A percentile compares a stretch with the other conserved stretches of the same genome.
These are phyloP conservation scores for Oleoguttula mirabilis DNA, from an alignment of 495 filamentous ascomycete species.

Conservation along the genomic window DNA sequence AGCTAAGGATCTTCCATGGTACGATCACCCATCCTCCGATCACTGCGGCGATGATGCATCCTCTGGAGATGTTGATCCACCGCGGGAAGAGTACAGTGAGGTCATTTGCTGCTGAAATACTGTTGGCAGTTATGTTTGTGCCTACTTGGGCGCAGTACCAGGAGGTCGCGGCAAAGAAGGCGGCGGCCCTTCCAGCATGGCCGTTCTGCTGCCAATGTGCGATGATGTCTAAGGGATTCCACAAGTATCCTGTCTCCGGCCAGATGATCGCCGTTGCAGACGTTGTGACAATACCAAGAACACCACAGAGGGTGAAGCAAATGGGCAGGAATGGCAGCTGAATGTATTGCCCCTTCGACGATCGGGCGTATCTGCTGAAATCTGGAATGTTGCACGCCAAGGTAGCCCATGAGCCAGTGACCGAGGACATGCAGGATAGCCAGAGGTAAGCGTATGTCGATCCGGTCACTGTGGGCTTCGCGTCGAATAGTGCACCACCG, in stretches of 20 bases:
- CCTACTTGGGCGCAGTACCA: conserved; percentile 29
- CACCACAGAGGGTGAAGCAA: conserved; percentile 39
- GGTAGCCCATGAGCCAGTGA: conserved; percentile 25
- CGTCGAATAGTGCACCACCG: conserved; percentile 1
- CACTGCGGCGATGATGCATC: conserved; percentile 48
- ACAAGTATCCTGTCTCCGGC: conserved; percentile 1
- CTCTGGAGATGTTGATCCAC: conserved; percentile 50
- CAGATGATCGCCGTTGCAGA: conserved; percentile 2
- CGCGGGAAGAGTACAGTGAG: conserved; percentile 46
- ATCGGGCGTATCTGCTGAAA: conserved; percentile 47
- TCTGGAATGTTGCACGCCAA: conserved; percentile 32
- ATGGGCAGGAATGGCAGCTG: conserved; percentile 49
- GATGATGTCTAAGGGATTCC: conserved; percentile 23
- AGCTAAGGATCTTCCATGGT: conserved; percentile 52
- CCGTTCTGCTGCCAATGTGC: conserved; percentile 19
- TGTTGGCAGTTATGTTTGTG: conserved; percentile 53
- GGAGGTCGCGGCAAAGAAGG: conserved; percentile 34
- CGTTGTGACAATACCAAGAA: conserved; percentile 28
- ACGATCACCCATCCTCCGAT: conserved; percentile 45
- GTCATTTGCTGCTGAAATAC: conserved; percentile 53
- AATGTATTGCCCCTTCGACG: conserved; percentile 40
- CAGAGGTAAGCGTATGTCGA: conserved; percentile 29
- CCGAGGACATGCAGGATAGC: conserved; percentile 18
- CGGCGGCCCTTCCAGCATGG: conserved; percentile 16
- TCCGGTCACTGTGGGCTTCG: conserved; percentile 7